Base-by-base conservation (phyloP, 2,329 filamentous ascomycete genomes). In the Aspergillus neotritici region DNA sequence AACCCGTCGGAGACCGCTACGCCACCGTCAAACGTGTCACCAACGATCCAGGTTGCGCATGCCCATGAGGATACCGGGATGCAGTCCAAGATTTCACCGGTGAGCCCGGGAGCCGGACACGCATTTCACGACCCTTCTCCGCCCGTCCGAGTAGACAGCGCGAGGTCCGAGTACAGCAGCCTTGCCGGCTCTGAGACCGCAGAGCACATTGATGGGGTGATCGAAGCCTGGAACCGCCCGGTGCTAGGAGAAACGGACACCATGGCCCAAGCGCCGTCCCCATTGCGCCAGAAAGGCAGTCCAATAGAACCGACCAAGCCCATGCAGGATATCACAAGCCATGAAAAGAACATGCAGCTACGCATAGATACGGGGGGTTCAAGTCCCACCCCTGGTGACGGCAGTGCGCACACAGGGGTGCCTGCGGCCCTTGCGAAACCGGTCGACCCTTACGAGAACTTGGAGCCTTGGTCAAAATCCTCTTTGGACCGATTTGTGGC, bases 391-490 rank as follows among this genome's bases (percentile, higher is more conserved):
- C 10, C 35, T 5, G 43, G 25, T 16, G 47, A 51, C 36, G 5
- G 31, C 6, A 34, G 14, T 13, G 30, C 43, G 13, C 40, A 37
- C 14, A 16, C 51, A 12, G 48, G 43, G 31, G 25, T 21, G 25
- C 43, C 41, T 21, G 34, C 35, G n/a, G 42, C 50, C 6, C 44
- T 49, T 21, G 37, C 50, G 12, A 60, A 54, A 31, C 32, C 42
- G 44, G 66, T 39, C 15, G 70, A 78, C 50, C 72, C 73, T 4
- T 72, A 72, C 45, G 69, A 67, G 16, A 76, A 77, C 50, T 63
- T 80, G n/a, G 74, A 78, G 47, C 71, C 75, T 3, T 79, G 77
- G 73, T 79, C 73, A 50, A 74, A 70, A 50, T 74, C 75, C 2
- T 79, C 77, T 17, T 56, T 80, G 37, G 71, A 75, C 38, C 67